These are phyloP conservation scores for Hemileccinum impolitum DNA, from an alignment of 768 basidiomycete genomes.

Conservation along the genomic window DNA sequence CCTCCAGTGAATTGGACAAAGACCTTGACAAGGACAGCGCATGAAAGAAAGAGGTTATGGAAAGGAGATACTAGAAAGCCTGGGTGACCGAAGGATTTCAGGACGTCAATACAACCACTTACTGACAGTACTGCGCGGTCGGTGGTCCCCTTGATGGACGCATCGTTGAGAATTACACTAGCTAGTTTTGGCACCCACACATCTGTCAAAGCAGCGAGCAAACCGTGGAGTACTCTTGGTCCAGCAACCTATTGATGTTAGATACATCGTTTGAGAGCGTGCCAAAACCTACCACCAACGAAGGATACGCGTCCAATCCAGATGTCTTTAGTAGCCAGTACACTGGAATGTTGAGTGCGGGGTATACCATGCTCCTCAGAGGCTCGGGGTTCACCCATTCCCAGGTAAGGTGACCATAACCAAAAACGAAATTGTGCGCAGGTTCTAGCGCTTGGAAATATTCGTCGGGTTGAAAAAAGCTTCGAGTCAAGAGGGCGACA, in stretches of 20 bases:
- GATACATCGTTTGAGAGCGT: background rate
- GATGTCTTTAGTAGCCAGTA: constrained; percentile 66
- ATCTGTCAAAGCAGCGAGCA: constrained; percentile 78
- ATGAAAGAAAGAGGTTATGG: constrained; percentile 86
- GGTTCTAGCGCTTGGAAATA: constrained; percentile 94
- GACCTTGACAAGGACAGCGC: constrained; percentile 80
- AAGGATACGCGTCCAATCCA: constrained; percentile 47
- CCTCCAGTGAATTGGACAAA: constrained; percentile 91
- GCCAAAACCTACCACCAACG: constrained; percentile 56
- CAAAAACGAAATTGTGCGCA: constrained; percentile 85
- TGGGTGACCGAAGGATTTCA: background rate
- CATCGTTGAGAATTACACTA: constrained; percentile 50
- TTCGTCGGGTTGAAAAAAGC: constrained; percentile 97
- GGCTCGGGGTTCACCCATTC: constrained; percentile 79
- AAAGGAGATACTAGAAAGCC: constrained; percentile 62
- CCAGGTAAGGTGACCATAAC: constrained; percentile 93
- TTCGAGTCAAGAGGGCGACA: constrained; percentile 68
- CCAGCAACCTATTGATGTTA: constrained; percentile 50
- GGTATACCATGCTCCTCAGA: constrained; percentile 80
- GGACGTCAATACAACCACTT: constrained; percentile 29
- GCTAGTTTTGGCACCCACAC: constrained; percentile 67
- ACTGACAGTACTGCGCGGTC: constrained; percentile 53
- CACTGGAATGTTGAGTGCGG: constrained; percentile 72
- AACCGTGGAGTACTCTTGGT: constrained; percentile 76
- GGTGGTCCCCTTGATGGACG: constrained; percentile 33